Percentiles rank a stretch among this genome's conserved stretches.
These are phyloP conservation scores for Aethionema arabicum DNA, from an alignment of 345 rosid genomes.

Conservation along the genomic window DNA sequence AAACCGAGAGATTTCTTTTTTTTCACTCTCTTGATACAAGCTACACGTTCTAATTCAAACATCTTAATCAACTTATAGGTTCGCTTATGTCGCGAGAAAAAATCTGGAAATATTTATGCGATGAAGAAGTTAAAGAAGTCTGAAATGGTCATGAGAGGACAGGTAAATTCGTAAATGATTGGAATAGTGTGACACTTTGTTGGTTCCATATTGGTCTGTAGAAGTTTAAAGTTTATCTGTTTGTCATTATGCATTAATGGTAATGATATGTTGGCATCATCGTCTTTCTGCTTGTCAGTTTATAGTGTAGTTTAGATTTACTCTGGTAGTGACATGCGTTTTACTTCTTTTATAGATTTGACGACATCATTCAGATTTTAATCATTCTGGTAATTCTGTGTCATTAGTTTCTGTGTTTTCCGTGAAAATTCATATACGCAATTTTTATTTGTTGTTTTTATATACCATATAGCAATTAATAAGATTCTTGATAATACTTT, in stretches of 20 bases:
- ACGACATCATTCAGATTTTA: conserved; percentile 1
- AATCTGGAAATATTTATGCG: conserved; percentile 94
- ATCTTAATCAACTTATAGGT: conserved; percentile 51
- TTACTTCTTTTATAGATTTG: background rate
- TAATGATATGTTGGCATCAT: conserved; percentile 10
- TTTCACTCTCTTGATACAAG: background rate
- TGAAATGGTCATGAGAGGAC: conserved; percentile 95
- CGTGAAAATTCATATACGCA: background rate
- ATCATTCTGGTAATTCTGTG: background rate
- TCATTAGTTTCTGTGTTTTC: conserved; percentile 6
- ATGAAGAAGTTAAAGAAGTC: conserved; percentile 99
- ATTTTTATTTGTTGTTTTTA: background rate
- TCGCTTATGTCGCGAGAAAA: conserved; percentile 85
- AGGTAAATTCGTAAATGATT: conserved; percentile 50
- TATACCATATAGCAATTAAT: conserved; percentile 8
- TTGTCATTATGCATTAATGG: conserved; percentile 1
- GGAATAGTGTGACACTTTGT: conserved; percentile 13
- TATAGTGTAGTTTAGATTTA: conserved; percentile 7
- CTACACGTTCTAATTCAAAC: background rate
- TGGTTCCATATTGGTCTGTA: conserved; percentile 1
- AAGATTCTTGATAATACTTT: conserved; percentile 1
- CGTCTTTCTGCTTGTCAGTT: conserved; percentile 13
- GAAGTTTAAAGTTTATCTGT: conserved; percentile 8
- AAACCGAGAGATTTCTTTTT: background rate
- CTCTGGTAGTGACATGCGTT: conserved; percentile 10